Evolutionary conservation across 768 basidiomycete species (phyloP), one percentile per base, ranked within the genome.

Genomic region (Psilocybe subaeruginosa): DNA sequence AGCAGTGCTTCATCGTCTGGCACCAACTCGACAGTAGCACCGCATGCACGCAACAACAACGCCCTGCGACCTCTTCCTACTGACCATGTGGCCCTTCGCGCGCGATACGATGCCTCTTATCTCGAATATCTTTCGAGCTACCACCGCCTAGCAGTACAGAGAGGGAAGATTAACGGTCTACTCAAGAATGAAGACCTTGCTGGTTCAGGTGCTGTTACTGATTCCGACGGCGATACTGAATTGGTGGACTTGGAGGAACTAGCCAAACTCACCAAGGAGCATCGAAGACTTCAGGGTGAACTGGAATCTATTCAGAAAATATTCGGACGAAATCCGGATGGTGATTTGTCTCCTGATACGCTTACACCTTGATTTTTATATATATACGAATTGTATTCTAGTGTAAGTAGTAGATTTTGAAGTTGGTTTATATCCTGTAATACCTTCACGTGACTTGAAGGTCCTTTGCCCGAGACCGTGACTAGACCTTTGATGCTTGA

Each of bases 161-260:
- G 82, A 66, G 70, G 73, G 51, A 83, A 81, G 67, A 76, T 87
- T 31, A 80, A 85, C 70, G 77, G 75, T n/a, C 69, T 87, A 52
- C 68, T 90, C 43, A 78, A 76, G 19, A 78, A 73, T 41, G 65
- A 71, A 19, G 78, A 77, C 39, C 69, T 72, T 23, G 70, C 70
- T 30, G 76, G 70, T 35, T 65, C 68, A 41, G 76, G 71, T 6
- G 75, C 75, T 16, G 69, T 77, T 51, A 79, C 76, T 12, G 86
- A 85, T 64, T 85, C 83, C 9, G 85, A 84, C 56, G 82, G 76
- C 6, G 87, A 87, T 62, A 68, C 77, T 17, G 85, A 85, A 50
- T 59, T 88, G 41, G 70, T 88, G 78, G 81, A 81, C 61, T 69
- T 76, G 3, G 84, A 88, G 35, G 87, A 85, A 14, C 62, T 89